These are phyloP conservation scores for Tylopilus subfusipes DNA, from an alignment of 768 basidiomycete species.

Conservation along the genomic window DNA sequence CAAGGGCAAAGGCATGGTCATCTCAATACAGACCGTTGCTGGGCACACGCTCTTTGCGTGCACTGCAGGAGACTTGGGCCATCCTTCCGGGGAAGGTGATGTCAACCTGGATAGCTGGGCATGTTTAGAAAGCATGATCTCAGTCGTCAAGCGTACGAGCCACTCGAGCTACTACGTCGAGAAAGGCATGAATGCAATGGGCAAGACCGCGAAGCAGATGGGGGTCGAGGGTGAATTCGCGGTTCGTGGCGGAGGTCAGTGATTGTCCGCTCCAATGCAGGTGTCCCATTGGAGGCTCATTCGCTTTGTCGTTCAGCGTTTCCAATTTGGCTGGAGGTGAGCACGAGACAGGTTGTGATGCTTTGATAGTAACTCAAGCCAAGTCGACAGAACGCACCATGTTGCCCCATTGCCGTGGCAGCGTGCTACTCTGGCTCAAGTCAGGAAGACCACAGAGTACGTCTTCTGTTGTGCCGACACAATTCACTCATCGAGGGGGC, in stretches of 20 bases:
- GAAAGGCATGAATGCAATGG: slow-evolving; percentile 82
- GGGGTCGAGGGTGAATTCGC: slow-evolving; percentile 63
- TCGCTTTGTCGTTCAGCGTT: slow-evolving; percentile 50
- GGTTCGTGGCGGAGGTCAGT: slow-evolving; percentile 76
- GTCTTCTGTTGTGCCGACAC: slow-evolving; percentile 22
- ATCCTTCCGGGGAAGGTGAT: slow-evolving; percentile 61
- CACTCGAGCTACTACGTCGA: slow-evolving; percentile 86
- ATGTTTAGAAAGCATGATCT: slow-evolving; percentile 74
- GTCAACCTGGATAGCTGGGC: slow-evolving; percentile 81
- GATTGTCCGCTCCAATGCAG: background rate
- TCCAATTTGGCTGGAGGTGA: slow-evolving; percentile 81
- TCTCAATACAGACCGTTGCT: slow-evolving; percentile 74
- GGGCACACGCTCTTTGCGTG: slow-evolving; percentile 80
- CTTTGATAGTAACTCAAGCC: slow-evolving; percentile 1
- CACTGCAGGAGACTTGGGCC: slow-evolving; percentile 78
- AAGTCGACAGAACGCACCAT: slow-evolving; percentile 62
- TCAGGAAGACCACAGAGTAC: slow-evolving; percentile 73
- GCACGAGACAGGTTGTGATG: slow-evolving; percentile 2
- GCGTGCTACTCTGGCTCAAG: slow-evolving; percentile 82
- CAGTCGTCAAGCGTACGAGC: slow-evolving; percentile 73
- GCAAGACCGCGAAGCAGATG: slow-evolving; percentile 69
- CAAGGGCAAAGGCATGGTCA: slow-evolving; percentile 77
- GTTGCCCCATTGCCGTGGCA: slow-evolving; percentile 75
- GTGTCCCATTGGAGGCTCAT: slow-evolving; percentile 4
- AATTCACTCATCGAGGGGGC: slow-evolving; percentile 3